Evolutionary conservation across 805 yeast genomes (phyloP).

Genomic region (Barnettozyma wickerhamii): DNA sequence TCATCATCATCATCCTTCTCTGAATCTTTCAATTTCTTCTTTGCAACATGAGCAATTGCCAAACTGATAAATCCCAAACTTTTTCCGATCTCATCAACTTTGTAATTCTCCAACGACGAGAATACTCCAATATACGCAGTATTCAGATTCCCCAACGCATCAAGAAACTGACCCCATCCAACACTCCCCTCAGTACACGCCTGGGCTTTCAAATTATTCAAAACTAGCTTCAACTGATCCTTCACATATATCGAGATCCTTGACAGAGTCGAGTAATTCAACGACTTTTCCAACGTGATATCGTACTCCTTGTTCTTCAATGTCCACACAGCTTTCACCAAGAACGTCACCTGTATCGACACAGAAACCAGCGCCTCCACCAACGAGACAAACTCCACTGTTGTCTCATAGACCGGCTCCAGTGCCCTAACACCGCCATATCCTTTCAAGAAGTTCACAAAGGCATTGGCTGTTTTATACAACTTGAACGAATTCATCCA

Average conservation of each 20-base stretch:
- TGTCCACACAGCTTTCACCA: conserved; percentile 27
- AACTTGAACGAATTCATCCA: conserved; percentile 20
- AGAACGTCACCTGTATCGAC: conserved; percentile 28
- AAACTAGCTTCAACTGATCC: conserved; percentile 29
- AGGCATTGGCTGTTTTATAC: conserved; percentile 17
- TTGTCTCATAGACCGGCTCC: conserved; percentile 10
- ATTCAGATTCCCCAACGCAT: conserved; percentile 29
- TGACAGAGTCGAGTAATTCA: conserved; percentile 36
- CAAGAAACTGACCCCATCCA: conserved; percentile 13
- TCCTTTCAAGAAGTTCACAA: conserved; percentile 12
- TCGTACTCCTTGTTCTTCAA: conserved; percentile 20
- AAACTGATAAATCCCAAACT: conserved; percentile 41
- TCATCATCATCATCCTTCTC: conserved; percentile 5
- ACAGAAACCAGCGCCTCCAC: conserved; percentile 12
- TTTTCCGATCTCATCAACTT: conserved; percentile 40
- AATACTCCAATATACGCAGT: conserved; percentile 42
- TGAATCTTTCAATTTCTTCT: conserved; percentile 7
- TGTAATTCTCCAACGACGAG: conserved; percentile 41
- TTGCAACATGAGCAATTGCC: conserved; percentile 30
- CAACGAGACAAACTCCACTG: conserved; percentile 7
- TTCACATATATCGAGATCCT: conserved; percentile 39
- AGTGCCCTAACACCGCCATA: not conserved
- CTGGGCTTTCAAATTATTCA: conserved; percentile 6
- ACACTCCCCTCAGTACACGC: not conserved
- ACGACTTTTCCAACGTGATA: conserved; percentile 19